Conservation (phyloP, 495 filamentous ascomycete genomes). For the Talaromyces stipitatus region DNA sequence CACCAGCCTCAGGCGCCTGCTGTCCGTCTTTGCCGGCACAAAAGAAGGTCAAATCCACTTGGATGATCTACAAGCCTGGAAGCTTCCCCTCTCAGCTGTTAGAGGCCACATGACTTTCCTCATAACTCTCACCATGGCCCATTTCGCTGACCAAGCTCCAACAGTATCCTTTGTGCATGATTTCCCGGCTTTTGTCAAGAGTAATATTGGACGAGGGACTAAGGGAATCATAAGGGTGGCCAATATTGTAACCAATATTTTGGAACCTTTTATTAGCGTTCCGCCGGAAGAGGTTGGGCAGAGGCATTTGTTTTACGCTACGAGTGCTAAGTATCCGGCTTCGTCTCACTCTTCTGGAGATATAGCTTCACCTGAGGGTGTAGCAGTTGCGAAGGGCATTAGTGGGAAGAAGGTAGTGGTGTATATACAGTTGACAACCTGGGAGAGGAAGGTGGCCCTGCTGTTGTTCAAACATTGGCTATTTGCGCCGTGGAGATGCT, state of each 20-base stretch:
- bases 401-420: constrained; percentile 40
- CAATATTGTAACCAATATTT: too few relatives aligned
- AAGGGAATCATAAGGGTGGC: too few relatives aligned
- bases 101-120: constrained; percentile 34
- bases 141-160: constrained; percentile 35
- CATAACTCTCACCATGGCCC: constrained; percentile 43
- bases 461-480: too few relatives aligned
- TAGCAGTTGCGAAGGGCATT: constrained; percentile 17
- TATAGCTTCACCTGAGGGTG: neutral
- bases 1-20: constrained; percentile 43
- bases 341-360: neutral
- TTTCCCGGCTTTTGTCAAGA: constrained; percentile 48
- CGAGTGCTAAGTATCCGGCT: neutral
- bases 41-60: constrained; percentile 45
- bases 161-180: constrained; percentile 51
- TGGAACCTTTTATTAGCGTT: too few relatives aligned
- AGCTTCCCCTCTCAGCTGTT: constrained; percentile 14
- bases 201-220: constrained; percentile 26
- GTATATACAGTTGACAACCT: constrained; percentile 46
- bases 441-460: too few relatives aligned
- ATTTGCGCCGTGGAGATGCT: constrained; percentile 28
- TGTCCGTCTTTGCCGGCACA: constrained; percentile 43
- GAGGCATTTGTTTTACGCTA: constrained; percentile 16
- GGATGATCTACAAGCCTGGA: constrained; percentile 33
- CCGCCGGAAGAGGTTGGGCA: too few relatives aligned